Evolutionary conservation across 2,329 filamentous ascomycete species (phyloP), one percentile per base, ranked within the genome.

Genomic region (Grosmannia penicillata): DNA sequence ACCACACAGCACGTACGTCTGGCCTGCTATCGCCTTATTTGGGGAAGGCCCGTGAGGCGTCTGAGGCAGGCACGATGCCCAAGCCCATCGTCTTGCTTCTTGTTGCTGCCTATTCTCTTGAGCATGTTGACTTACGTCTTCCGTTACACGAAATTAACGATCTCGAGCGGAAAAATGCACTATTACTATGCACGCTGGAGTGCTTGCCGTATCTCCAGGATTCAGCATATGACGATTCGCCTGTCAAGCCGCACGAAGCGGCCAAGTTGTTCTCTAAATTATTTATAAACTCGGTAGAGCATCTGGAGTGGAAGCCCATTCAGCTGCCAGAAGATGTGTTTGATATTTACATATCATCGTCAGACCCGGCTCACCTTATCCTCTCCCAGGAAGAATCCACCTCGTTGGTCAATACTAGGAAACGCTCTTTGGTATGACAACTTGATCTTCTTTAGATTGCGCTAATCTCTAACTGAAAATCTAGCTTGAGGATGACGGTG

Each of bases 91-190:
- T 70, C 2, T 48, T 76, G 39, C 56, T 57, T 0, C 57, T 75
- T 6, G 63, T 68, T 6, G 65, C 61, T 6, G 63, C 59, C 3
- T 62, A 66, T 44, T 68, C 70, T 2, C 61, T 75, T 27, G 70
- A 76, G 49, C 72, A 76, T 42, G 59, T 75, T 30, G 63, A 66
- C 40, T 53, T 66, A 35, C 56, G 62, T 14, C 53, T 73, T 19
- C 36, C 44, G 10, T 21, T 56, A 58, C 2, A 51, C 56, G 47
- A 51, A 5, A 44, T 62, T 36, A 53, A 58, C n/a, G 44, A 50
- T 0, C 39, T 70, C 6, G 67, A 73, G 45, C 60, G 63, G 14
- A 68, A 64, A 41, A 68, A 55, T 29, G 55, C 52, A 1, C 46
- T 58, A 15, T 49, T 54, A 15, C 46, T 61, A 49, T 38, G 57